phyloP scores from a whole-genome alignment of 2,329 filamentous ascomycete genomes.

The Cladosporium colombiae region DNA sequence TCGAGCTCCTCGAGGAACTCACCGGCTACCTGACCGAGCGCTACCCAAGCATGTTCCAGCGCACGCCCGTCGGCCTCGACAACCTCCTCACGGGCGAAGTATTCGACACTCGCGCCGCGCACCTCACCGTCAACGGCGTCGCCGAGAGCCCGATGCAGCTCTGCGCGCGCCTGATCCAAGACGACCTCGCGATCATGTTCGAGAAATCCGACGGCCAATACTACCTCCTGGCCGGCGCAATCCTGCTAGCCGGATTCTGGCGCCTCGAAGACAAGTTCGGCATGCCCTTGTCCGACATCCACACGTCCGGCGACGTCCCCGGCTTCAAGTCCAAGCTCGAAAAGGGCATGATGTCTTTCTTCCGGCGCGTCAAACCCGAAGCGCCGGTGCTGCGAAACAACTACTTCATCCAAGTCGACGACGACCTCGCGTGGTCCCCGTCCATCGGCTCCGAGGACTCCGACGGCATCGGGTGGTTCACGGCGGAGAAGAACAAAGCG shows the following conservation, averaged over 20 bases:
- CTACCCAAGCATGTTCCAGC: slow-evolving; percentile 70
- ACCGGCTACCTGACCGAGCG: slow-evolving; percentile 69
- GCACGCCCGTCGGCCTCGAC: slow-evolving; percentile 64
- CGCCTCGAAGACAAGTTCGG: slow-evolving; percentile 76
- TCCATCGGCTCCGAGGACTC: slow-evolving; percentile 74
- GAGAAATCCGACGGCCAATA: slow-evolving; percentile 75
- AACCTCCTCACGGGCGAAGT: slow-evolving; percentile 71
- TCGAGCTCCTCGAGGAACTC: slow-evolving; percentile 76
- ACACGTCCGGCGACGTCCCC: slow-evolving; percentile 75
- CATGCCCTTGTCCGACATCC: slow-evolving; percentile 77
- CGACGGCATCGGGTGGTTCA: slow-evolving; percentile 64
- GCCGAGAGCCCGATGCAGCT: slow-evolving; percentile 77
- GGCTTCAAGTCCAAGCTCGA: slow-evolving; percentile 71
- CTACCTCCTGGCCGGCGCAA: slow-evolving; percentile 74
- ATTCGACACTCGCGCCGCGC: slow-evolving; percentile 67
- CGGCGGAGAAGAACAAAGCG: slow-evolving; percentile 71
- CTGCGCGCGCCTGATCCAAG: slow-evolving; percentile 71
- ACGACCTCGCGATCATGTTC: slow-evolving; percentile 83
- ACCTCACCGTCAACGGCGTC: slow-evolving; percentile 47
- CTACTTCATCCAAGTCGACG: slow-evolving; percentile 87
- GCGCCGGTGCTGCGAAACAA: slow-evolving; percentile 71
- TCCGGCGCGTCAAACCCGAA: slow-evolving; percentile 68
- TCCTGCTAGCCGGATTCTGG: slow-evolving; percentile 82
- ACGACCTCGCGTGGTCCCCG: slow-evolving; percentile 71
- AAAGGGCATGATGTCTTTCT: slow-evolving; percentile 80